phyloP scores from a whole-genome alignment of 2,329 filamentous ascomycete species.

The Colletotrichum zoysiae region DNA sequence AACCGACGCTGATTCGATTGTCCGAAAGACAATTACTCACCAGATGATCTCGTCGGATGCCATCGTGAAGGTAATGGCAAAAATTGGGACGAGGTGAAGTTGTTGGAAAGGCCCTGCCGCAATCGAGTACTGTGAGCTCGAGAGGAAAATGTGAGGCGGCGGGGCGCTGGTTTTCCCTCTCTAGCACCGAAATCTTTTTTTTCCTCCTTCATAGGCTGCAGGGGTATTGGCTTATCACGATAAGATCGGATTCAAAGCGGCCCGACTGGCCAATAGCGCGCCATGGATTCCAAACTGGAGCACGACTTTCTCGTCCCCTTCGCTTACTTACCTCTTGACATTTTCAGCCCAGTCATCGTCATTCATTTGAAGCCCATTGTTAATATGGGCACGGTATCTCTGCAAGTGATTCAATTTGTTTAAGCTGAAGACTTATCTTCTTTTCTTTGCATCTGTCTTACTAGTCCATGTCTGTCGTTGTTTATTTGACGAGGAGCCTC shows the following conservation, averaged over 20 bases:
- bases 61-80: conserved; percentile 63
- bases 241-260: conserved; percentile 34
- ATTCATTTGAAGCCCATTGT: background rate
- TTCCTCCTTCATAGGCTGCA: conserved; percentile 10
- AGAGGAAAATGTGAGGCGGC: conserved; percentile 37
- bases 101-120: conserved; percentile 21
- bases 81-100: conserved; percentile 18
- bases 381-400: background rate
- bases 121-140: conserved; percentile 32
- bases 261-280: conserved; percentile 31
- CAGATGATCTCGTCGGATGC: conserved; percentile 97
- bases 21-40: background rate
- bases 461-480: conserved; percentile 21
- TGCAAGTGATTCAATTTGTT: background rate
- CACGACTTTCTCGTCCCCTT: background rate
- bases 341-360: background rate
- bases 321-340: background rate
- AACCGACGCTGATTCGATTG: background rate
- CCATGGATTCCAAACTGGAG: conserved; percentile 22
- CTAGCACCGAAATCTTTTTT: conserved; percentile 33
- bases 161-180: conserved; percentile 41
- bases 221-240: conserved; percentile 38
- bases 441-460: background rate
- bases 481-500: conserved; percentile 28
- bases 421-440: background rate